Evolutionary conservation across 2,329 filamentous ascomycete species (phyloP), one percentile per base, ranked within the genome.

Genomic region (Ophiostoma fasciatum): DNA sequence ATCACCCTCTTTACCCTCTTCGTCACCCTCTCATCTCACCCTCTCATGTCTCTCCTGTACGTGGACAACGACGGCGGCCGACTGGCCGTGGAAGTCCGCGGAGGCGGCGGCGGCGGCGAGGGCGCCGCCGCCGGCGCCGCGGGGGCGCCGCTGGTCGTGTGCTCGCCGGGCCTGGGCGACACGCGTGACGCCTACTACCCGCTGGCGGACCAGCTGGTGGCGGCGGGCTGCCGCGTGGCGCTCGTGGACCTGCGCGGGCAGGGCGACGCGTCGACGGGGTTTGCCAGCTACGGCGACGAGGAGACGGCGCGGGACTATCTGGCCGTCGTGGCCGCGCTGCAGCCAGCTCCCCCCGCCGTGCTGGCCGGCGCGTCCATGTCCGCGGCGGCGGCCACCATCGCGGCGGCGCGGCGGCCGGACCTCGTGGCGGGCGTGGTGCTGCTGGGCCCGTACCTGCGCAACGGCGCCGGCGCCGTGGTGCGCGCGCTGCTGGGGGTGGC

Each of bases 1-100:
- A 22, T 10, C 21, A 22, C 21, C 10, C 21, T 10, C 21, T 6
- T 22, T 10, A 22, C 21, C 6, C 21, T n/a, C n/a, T n/a, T n/a
- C n/a, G n/a, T n/a, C n/a, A n/a, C n/a, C n/a, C n/a, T n/a, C n/a
- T 10, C 21, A 22, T 22, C 21, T 6, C 21, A 22, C 21, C 6
- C 21, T n/a, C n/a, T 7, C 22, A 39, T 39, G 37, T 4, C 33
- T 4, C n/a, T 38, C 37, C 14, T 18, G 30, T 33, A 23, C 29
- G 13, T 36, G 1, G 30, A 33, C 10, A 31, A 18, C 22, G 34
- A 40, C 22, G 31, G 31, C 11, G 37, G 40, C 37, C 23, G 28
- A 35, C 35, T 47, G 8, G 45, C 45, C 31, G 45, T 47, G 18
- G 45, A 47, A 30, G 15, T 42, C 11, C 36, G 40, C n/a, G n/a